Percentiles rank a stretch among this genome's conserved stretches.
Evolutionary conservation across 169 alveolate genomes (phyloP).

Genomic region (Miamiensis avidus): DNA sequence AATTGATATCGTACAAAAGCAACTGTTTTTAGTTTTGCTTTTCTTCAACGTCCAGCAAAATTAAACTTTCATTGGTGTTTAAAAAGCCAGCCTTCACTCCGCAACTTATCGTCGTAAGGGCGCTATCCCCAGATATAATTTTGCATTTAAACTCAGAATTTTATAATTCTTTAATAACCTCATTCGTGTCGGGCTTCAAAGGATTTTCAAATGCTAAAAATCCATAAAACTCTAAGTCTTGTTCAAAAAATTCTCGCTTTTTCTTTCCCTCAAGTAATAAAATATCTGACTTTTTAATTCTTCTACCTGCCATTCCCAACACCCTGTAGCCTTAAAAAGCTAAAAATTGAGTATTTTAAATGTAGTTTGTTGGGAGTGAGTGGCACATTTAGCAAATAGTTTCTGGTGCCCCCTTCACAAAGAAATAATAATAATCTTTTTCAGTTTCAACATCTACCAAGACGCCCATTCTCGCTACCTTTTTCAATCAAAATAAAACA

Average conservation of each 20-base stretch:
- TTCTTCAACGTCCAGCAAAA: too few species aligned
- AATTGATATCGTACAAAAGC: too few species aligned
- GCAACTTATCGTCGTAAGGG: constrained; percentile 75
- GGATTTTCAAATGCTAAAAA: constrained; percentile 74
- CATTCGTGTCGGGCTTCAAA: constrained; percentile 66
- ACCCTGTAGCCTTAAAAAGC: constrained; percentile 75
- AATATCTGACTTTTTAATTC: constrained; percentile 37
- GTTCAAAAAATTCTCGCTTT: constrained; percentile 73
- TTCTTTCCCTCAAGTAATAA: constrained; percentile 40
- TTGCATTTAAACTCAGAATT: constrained; percentile 62
- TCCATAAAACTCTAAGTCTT: constrained; percentile 72
- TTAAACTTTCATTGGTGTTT: too few species aligned
- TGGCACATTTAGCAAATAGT: constrained; percentile 65
- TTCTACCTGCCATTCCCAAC: constrained; percentile 70
- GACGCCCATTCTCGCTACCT: constrained; percentile 78
- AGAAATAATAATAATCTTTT: constrained; percentile 51
- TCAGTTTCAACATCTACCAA: constrained; percentile 57
- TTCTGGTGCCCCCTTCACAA: constrained; percentile 82
- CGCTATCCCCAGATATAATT: constrained; percentile 84
- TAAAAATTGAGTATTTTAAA: constrained; percentile 48
- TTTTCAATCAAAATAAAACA: constrained; percentile 74
- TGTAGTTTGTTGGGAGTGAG: constrained; percentile 66
- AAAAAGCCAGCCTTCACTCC: too few species aligned
- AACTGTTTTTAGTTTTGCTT: too few species aligned
- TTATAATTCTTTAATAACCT: constrained; percentile 52